Evolutionary conservation across 2,329 filamentous ascomycete species (phyloP).

Genomic region (Stemphylium vesicarium): DNA sequence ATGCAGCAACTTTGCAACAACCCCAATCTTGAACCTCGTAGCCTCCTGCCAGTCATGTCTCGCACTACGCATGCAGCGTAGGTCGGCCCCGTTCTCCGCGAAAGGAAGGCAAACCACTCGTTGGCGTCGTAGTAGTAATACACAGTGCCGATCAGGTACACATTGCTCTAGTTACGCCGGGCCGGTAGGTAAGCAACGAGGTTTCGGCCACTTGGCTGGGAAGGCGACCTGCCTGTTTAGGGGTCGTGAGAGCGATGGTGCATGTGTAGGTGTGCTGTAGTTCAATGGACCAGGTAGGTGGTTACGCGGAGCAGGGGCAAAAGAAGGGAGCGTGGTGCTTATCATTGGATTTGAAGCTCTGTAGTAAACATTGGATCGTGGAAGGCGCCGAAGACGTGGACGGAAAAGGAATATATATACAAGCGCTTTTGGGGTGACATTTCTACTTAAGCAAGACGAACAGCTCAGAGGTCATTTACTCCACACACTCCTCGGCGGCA

Average conservation of each 20-base stretch:
- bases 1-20: conserved; percentile 19
- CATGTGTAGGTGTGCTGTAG: conserved; percentile 7
- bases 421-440: conserved; percentile 21
- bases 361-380: neutral
- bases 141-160: conserved; percentile 30
- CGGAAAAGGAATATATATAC: conserved; percentile 15
- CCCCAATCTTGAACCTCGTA: conserved; percentile 18
- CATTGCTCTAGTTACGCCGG: conserved; percentile 9
- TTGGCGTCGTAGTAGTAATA: conserved; percentile 8
- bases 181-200: conserved; percentile 23
- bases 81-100: conserved; percentile 34
- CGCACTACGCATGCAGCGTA: conserved; percentile 24
- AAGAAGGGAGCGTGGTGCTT: conserved; percentile 32
- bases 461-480: neutral
- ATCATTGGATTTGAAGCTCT: conserved; percentile 34
- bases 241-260: conserved; percentile 26
- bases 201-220: conserved; percentile 24
- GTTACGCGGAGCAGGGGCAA: conserved; percentile 17
- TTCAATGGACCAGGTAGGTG: conserved; percentile 4
- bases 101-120: conserved; percentile 35
- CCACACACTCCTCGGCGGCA: neutral
- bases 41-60: conserved; percentile 20
- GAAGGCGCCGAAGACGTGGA: conserved; percentile 1
- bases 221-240: conserved; percentile 36
- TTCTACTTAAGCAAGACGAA: neutral